These are phyloP conservation scores for Pogostemon cablin DNA, from an alignment of 257 asterid genomes.

Conservation along the genomic window DNA sequence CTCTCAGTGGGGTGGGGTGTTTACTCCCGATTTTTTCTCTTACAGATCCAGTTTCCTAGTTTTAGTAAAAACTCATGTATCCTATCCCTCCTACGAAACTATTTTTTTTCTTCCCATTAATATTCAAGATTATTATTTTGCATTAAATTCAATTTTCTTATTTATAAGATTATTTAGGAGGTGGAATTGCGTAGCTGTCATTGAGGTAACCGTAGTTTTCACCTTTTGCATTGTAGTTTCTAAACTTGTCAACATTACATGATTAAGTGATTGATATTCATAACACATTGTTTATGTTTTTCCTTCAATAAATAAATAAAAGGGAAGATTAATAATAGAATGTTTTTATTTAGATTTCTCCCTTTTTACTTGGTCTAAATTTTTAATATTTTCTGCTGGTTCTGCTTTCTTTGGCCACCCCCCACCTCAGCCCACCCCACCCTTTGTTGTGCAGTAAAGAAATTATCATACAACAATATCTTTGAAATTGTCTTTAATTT, in stretches of 20 bases:
- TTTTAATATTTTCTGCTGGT: neutral
- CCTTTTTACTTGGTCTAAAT: constrained; percentile 34
- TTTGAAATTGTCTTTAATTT: constrained; percentile 14
- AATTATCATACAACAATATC: constrained; percentile 31
- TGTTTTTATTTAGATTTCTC: constrained; percentile 15
- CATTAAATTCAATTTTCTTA: no score
- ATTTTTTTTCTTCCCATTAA: no score
- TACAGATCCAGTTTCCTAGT: no score
- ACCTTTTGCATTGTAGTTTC: constrained; percentile 21
- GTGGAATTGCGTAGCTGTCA: constrained; percentile 38
- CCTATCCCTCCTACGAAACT: no score
- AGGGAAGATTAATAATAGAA: neutral
- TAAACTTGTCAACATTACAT: constrained; percentile 34
- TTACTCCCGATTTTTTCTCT: no score
- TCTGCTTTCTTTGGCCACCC: neutral
- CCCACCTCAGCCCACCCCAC: neutral
- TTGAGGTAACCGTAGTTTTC: constrained; percentile 36
- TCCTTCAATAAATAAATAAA: constrained; percentile 25
- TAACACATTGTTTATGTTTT: neutral
- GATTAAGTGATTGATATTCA: constrained; percentile 2
- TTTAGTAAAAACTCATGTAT: no score
- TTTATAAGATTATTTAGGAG: neutral
- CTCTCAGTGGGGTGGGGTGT: no score
- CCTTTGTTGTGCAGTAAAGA: constrained; percentile 31
- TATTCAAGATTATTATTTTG: no score